Evolutionary conservation across 1,139 yeast genomes (phyloP), one percentile per base, ranked within the genome.

Genomic region (Suhomyces anneliseae): DNA sequence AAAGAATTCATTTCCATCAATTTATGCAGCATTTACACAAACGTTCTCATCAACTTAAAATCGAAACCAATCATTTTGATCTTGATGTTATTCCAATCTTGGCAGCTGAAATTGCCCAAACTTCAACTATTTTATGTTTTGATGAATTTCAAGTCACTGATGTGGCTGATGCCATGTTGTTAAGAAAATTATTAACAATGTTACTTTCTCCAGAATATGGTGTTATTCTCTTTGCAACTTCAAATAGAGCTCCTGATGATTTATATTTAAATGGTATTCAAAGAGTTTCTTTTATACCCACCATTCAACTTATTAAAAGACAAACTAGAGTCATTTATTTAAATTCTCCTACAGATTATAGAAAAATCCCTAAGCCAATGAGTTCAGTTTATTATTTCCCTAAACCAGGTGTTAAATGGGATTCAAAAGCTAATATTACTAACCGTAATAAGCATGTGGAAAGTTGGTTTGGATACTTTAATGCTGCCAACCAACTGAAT

Each of bases 121-220:
- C 78, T 43, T 79, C 95, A 2, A 85, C 95, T 1, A 83, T 93
- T 1, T 68, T 93, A 48, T 93, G 99, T 65, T 90, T 93, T 65
- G 99, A 93, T 68, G 99, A 93, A 69, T 90, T 92, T 61, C 95
- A 88, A 65, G 98, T 93, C 39, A 89, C 96, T 0, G 99, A 93
- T 65, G 97, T 93, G 34, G 99, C 98, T 1, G 99, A 93, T 67
- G 99, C 99, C 3, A 93, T 93, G 99, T 76, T 93, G 37, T 73
- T 93, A 42, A 79, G 99, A 52, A 75, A 97, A 45, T 69, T 92
- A 38, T 63, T 90, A 43, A 79, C 83, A 62, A 71, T 83, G 40
- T 65, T 93, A 43, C 66, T 83, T 43, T 74, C 82, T 34, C 82
- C 85, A 0, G 78, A 83, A 39, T 86, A 85, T 60, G 98, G 98